Conservation (phyloP, 2,329 filamentous ascomycete genomes). For the Ceratocystis cacaofunesta region DNA sequence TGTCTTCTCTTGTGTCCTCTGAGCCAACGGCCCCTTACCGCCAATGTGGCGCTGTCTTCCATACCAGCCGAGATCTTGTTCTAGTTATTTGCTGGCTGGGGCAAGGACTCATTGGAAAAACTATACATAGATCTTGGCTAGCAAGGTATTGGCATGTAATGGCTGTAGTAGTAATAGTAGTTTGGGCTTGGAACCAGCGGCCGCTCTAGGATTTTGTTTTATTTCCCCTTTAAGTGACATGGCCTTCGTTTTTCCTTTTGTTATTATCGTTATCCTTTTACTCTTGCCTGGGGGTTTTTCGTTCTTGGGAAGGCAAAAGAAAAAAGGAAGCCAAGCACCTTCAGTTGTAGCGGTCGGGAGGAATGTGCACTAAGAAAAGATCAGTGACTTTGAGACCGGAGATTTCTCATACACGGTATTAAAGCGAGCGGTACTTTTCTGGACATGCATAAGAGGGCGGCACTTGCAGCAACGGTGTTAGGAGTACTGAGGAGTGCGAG, state of each 20-base stretch:
- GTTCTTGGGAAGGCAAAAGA: background rate
- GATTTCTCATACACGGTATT: background rate
- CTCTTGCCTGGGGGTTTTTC: background rate
- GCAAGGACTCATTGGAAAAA: background rate
- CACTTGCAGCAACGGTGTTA: background rate
- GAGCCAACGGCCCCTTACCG: background rate
- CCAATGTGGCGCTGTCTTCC: background rate
- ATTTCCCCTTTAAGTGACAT: too few species aligned
- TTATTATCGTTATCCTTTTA: too few species aligned
- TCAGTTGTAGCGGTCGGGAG: background rate
- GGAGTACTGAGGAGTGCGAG: background rate
- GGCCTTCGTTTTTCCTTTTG: too few species aligned
- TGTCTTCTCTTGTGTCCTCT: background rate
- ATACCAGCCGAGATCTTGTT: background rate
- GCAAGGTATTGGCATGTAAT: too few species aligned
- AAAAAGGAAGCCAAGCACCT: background rate
- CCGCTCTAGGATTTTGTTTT: too few species aligned
- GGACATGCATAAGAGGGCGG: background rate
- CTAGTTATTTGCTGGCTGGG: background rate
- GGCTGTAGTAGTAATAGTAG: too few species aligned
- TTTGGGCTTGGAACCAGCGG: too few species aligned
- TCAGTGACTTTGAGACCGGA: slow-evolving; percentile 1
- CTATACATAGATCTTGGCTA: background rate
- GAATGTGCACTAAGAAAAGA: slow-evolving; percentile 2
- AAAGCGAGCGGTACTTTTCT: background rate